Percentiles rank a stretch among this genome's conserved stretches.
These are phyloP conservation scores for Stephania japonica DNA, from an alignment of 164 flowering plant genomes.

Conservation along the genomic window DNA sequence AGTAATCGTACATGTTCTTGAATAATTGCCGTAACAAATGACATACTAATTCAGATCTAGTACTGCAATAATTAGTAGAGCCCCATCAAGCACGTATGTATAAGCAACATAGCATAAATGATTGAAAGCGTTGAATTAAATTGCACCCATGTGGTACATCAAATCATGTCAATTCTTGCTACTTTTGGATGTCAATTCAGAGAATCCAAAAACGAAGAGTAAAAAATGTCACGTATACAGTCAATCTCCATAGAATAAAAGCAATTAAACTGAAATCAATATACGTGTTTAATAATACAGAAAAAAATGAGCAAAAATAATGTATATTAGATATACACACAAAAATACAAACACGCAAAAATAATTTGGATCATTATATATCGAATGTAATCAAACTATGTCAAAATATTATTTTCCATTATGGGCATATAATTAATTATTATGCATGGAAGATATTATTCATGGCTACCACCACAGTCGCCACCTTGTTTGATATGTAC, in stretches of 20 bases:
- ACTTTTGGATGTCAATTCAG: neutral
- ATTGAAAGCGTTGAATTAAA: neutral
- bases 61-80: neutral
- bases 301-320: too few relatives aligned
- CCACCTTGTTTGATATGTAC: too few relatives aligned
- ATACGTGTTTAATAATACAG: neutral
- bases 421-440: constrained; percentile 13
- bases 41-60: neutral
- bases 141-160: constrained; percentile 1
- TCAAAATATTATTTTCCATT: too few relatives aligned
- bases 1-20: neutral
- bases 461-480: neutral
- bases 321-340: too few relatives aligned
- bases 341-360: too few relatives aligned
- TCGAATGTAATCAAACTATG: too few relatives aligned
- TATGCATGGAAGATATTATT: constrained; percentile 19
- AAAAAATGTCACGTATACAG: neutral
- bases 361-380: too few relatives aligned
- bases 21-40: neutral
- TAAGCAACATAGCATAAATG: neutral
- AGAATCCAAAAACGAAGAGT: neutral
- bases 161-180: neutral
- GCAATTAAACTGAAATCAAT: neutral
- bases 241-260: neutral
- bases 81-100: neutral